A percentile compares a stretch with the other conserved stretches of the same genome.
These are phyloP conservation scores for Piloderma croceum DNA, from an alignment of 768 basidiomycete species.

Conservation along the genomic window DNA sequence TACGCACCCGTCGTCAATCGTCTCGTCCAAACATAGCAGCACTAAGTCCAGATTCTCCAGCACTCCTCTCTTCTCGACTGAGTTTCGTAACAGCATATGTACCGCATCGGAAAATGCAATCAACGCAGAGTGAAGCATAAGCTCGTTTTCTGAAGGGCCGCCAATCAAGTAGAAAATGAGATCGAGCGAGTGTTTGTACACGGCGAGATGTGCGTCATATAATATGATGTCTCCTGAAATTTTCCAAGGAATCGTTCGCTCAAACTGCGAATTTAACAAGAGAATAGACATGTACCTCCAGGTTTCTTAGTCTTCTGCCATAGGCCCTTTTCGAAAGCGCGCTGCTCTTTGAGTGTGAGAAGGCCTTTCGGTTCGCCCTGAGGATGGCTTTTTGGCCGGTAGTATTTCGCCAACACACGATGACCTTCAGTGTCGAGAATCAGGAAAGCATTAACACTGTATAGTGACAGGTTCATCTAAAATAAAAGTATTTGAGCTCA, in stretches of 20 bases:
- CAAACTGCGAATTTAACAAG: too few species aligned
- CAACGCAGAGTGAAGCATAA: slow-evolving; percentile 88
- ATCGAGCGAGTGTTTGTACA: slow-evolving; percentile 94
- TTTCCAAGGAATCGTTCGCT: too few species aligned
- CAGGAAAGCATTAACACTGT: slow-evolving; percentile 81
- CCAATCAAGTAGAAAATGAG: slow-evolving; percentile 93
- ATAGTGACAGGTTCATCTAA: slow-evolving; percentile 75
- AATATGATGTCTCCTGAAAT: slow-evolving; percentile 84
- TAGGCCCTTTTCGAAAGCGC: slow-evolving; percentile 90
- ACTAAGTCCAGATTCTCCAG: slow-evolving; percentile 93
- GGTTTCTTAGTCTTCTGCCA: slow-evolving; percentile 95
- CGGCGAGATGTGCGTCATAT: slow-evolving; percentile 83
- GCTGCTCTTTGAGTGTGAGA: slow-evolving; percentile 82
- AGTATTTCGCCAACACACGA: slow-evolving; percentile 95
- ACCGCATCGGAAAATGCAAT: slow-evolving; percentile 82
- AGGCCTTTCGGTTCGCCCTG: slow-evolving; percentile 59
- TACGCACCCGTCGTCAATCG: slow-evolving; percentile 93
- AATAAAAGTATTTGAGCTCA: not conserved
- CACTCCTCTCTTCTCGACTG: slow-evolving; percentile 91
- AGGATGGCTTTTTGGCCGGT: slow-evolving; percentile 64
- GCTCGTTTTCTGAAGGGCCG: slow-evolving; percentile 84
- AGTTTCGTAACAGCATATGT: slow-evolving; percentile 78
- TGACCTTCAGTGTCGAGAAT: slow-evolving; percentile 95
- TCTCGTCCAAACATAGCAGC: slow-evolving; percentile 90
- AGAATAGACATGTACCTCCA: slow-evolving; percentile 74